Evolutionary conservation across 2,329 filamentous ascomycete genomes (phyloP), one percentile per base, ranked within the genome.

Genomic region (Fusarium robinianum): DNA sequence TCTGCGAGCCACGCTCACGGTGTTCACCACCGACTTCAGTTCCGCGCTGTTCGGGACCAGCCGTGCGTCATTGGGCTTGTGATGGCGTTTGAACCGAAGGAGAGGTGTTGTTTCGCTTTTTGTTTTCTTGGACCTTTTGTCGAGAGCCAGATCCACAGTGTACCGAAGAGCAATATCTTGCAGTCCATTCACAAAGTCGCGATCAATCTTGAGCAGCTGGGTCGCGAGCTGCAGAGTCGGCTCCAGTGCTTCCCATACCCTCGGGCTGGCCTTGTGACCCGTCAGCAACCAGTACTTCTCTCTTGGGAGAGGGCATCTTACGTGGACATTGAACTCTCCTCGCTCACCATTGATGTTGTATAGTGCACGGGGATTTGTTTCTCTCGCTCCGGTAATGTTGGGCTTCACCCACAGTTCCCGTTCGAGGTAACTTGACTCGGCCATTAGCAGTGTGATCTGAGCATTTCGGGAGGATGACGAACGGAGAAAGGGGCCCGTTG

Each of bases 191-290:
- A 56, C 51, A 17, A 55, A 67, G 1, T 45, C 38, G 6, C 64
- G 52, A 3, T 53, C 18, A 9, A 25, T 27, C 3, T 35, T 10
- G 1, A 66, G 41, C 4, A 67, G 34, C 3, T 57, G 51, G 2
- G 62, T 56, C 7, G 57, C 53, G 8, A 66, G 48, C 26, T 55
- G 49, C 6, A 67, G 55, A 5, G 61, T 53, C 6, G 64, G 65
- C 12, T 63, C 57, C 25, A 67, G 41, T 10, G 55, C 59, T 4
- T 53, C 11, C 64, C 64, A 67, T 2, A 67, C 37, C 8, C 52
- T 43, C n/a, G 66, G 57, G 4, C 56, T 60, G 17, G 47, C 46
- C 49, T 55, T 22, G 8, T n/a, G 7, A 18, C 10, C 7, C 5
- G 38, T 51, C 2, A 51, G 43, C 31, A 25, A 15, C 5, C 21